Evolutionary conservation across 2,329 filamentous ascomycete species (phyloP).

Genomic region (Calonectria pteridis): DNA sequence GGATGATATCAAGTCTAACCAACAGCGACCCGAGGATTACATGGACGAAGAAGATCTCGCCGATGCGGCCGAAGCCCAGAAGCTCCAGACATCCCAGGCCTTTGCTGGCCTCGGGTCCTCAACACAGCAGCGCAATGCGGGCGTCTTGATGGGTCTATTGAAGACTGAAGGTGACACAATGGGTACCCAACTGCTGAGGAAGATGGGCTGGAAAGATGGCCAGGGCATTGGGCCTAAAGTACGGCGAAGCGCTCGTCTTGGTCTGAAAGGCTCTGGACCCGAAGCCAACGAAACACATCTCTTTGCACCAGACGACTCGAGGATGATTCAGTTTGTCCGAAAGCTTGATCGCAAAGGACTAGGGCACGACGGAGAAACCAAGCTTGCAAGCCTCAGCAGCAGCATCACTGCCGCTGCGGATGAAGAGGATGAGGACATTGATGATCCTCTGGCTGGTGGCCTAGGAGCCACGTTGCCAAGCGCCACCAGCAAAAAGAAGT

Average conservation of each 20-base stretch:
- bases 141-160: constrained; percentile 78
- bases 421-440: constrained; percentile 60
- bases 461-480: constrained; percentile 33
- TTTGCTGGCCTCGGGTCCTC: constrained; percentile 84
- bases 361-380: constrained; percentile 72
- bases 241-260: constrained; percentile 78
- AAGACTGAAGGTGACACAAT: constrained; percentile 82
- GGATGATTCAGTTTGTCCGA: constrained; percentile 73
- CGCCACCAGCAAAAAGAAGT: constrained; percentile 61
- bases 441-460: constrained; percentile 48
- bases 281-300: constrained; percentile 69
- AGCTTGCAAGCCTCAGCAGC: constrained; percentile 56
- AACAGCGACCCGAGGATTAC: constrained; percentile 85
- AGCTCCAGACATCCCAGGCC: constrained; percentile 77
- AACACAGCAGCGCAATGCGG: constrained; percentile 65
- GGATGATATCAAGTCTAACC: constrained; percentile 66
- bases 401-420: constrained; percentile 35
- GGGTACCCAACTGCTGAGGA: constrained; percentile 85
- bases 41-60: constrained; percentile 98
- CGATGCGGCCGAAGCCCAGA: constrained; percentile 83
- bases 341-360: constrained; percentile 80
- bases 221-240: constrained; percentile 94
- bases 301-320: constrained; percentile 87
- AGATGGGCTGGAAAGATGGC: constrained; percentile 96
- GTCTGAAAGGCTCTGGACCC: constrained; percentile 52